Evolutionary conservation across 192 early-diverging fungal genomes (phyloP).

Genomic region (Phycomyces nitens): DNA sequence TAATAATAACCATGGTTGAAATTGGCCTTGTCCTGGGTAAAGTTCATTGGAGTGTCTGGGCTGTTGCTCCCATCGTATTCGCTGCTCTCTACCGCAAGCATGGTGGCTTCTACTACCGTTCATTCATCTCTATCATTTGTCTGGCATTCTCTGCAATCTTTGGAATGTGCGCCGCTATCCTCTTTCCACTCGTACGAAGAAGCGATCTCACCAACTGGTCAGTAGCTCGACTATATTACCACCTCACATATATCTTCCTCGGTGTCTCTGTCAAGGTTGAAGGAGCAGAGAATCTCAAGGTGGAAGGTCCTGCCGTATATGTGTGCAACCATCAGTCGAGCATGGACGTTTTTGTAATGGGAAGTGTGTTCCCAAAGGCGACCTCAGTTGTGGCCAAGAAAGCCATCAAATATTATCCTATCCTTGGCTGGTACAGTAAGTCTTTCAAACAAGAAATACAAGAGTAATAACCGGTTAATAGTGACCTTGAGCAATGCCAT

Average conservation of each 20-base stretch:
- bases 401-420: constrained; percentile 62
- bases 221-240: constrained; percentile 52
- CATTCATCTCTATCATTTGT: neutral
- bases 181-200: constrained; percentile 53
- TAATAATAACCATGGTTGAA: too few species aligned
- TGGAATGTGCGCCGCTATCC: constrained; percentile 22
- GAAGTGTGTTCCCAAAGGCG: constrained; percentile 60
- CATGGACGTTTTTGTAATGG: constrained; percentile 70
- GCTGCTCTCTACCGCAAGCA: constrained; percentile 15
- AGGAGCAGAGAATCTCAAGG: constrained; percentile 56
- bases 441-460: constrained; percentile 4
- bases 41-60: constrained; percentile 8
- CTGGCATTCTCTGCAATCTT: constrained; percentile 6
- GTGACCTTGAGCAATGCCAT: constrained; percentile 78
- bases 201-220: constrained; percentile 59
- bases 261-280: constrained; percentile 61
- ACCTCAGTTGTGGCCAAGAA: constrained; percentile 71
- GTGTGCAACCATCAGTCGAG: constrained; percentile 87
- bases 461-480: too few species aligned
- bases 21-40: neutral
- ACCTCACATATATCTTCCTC: constrained; percentile 47
- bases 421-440: constrained; percentile 77
- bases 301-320: constrained; percentile 54
- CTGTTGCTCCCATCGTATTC: constrained; percentile 1
- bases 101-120: constrained; percentile 8